Evolutionary conservation across 768 basidiomycete genomes (phyloP).

Genomic region (Tulasnella sp.): DNA sequence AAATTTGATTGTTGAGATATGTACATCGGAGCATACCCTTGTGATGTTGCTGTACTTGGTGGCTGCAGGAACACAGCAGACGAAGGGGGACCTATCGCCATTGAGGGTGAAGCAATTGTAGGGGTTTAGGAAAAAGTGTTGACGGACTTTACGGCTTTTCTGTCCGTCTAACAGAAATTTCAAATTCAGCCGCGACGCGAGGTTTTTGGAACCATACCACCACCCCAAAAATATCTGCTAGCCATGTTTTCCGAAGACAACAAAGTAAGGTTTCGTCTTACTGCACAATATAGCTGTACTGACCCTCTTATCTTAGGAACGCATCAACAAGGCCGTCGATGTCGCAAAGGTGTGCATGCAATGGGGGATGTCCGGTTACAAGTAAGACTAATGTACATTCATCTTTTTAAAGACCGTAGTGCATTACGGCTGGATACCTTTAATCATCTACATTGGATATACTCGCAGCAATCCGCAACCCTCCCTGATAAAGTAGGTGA

Average conservation of each 20-base stretch:
- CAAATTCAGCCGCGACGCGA: neutral
- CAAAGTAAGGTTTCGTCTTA: conserved; percentile 38
- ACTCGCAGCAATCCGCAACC: conserved; percentile 87
- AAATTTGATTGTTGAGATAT: neutral
- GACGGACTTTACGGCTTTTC: neutral
- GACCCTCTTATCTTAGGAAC: conserved; percentile 41
- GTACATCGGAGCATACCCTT: conserved; percentile 1
- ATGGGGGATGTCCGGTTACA: no score
- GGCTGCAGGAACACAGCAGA: conserved; percentile 17
- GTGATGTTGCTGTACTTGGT: neutral
- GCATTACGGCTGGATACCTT: conserved; percentile 92
- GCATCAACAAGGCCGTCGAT: conserved; percentile 69
- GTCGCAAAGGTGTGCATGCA: conserved; percentile 48
- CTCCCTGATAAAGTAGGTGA: conserved; percentile 84
- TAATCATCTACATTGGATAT: conserved; percentile 93
- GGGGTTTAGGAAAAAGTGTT: conserved; percentile 6
- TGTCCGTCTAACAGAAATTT: neutral
- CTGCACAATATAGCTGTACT: neutral
- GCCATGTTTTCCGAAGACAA: conserved; percentile 84
- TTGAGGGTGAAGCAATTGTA: conserved; percentile 9
- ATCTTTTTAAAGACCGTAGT: conserved; percentile 51
- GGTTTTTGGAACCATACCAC: neutral
- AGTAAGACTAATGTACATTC: no score
- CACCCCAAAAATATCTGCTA: neutral
- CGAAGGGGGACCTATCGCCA: conserved; percentile 16